A percentile compares a stretch with the other conserved stretches of the same genome.
Conservation (phyloP, 2,329 filamentous ascomycete genomes). For the Ascochyta lentis region DNA sequence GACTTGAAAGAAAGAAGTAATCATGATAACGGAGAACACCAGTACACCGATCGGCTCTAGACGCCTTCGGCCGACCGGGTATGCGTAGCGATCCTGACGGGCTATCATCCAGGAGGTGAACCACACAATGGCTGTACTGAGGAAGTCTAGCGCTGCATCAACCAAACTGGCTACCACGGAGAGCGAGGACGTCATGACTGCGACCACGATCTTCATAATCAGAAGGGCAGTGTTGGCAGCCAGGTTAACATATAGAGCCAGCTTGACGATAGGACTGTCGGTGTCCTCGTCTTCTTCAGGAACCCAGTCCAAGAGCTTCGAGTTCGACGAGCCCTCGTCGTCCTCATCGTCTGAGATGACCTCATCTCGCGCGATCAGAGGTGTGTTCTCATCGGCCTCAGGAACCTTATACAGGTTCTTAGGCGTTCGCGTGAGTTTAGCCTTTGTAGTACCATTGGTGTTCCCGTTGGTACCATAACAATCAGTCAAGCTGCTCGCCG, state of each 20-base stretch:
- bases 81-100: slow-evolving; percentile 74
- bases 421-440: slow-evolving; percentile 64
- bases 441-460: slow-evolving; percentile 25
- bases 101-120: slow-evolving; percentile 77
- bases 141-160: slow-evolving; percentile 79
- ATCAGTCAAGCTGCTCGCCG: slow-evolving; percentile 32
- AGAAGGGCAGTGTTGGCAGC: slow-evolving; percentile 78
- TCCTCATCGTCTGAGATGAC: slow-evolving; percentile 54
- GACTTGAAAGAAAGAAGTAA: slow-evolving; percentile 83
- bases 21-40: slow-evolving; percentile 84
- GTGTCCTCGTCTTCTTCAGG: slow-evolving; percentile 75
- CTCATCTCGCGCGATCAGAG: slow-evolving; percentile 58
- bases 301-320: slow-evolving; percentile 72
- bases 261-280: slow-evolving; percentile 75
- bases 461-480: slow-evolving; percentile 38
- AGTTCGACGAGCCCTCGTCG: slow-evolving; percentile 47
- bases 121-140: slow-evolving; percentile 83
- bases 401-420: slow-evolving; percentile 81
- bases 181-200: slow-evolving; percentile 78
- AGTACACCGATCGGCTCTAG: slow-evolving; percentile 82
- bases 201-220: slow-evolving; percentile 76
- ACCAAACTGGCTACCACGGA: slow-evolving; percentile 82
- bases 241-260: slow-evolving; percentile 88
- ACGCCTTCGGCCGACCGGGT: slow-evolving; percentile 77
- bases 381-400: slow-evolving; percentile 67